These are phyloP conservation scores for Toxoplasma gondii DNA, from an alignment of 169 alveolate species.

Conservation along the genomic window DNA sequence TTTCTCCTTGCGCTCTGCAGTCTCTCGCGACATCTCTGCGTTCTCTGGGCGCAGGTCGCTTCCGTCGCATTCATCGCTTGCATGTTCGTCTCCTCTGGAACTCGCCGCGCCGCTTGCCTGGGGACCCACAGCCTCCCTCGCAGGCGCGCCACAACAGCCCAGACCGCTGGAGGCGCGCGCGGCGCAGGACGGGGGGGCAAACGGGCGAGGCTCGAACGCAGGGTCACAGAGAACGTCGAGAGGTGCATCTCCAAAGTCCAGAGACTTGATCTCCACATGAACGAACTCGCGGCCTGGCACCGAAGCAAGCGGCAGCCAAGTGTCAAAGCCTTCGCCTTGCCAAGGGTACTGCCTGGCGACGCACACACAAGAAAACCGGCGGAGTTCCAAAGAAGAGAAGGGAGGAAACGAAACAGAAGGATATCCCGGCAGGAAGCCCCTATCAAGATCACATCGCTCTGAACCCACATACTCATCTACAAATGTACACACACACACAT, in stretches of 20 bases:
- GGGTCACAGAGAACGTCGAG: constrained; percentile 30
- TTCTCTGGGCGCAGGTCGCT: background rate
- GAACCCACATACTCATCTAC: too few relatives aligned
- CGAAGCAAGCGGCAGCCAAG: background rate
- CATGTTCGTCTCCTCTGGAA: background rate
- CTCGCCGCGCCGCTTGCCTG: background rate
- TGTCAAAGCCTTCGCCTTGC: constrained; percentile 29
- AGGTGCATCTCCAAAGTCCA: background rate
- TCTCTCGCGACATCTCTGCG: background rate
- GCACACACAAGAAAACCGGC: background rate
- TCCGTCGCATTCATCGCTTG: background rate
- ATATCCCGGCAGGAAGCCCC: background rate
- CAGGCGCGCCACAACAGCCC: background rate
- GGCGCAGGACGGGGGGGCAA: background rate
- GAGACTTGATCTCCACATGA: constrained; percentile 17
- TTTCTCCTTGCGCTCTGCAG: background rate
- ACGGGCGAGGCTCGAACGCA: background rate
- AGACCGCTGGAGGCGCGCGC: background rate
- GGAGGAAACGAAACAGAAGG: background rate
- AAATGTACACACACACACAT: too few relatives aligned
- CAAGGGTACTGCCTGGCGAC: constrained; percentile 23
- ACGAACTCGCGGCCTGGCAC: background rate
- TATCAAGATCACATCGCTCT: too few relatives aligned
- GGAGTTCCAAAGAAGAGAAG: background rate
- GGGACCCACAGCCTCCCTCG: background rate